Evolutionary conservation across 1,284 basidiomycete genomes (phyloP).

Genomic region (Ceratobasidium papillatum): DNA sequence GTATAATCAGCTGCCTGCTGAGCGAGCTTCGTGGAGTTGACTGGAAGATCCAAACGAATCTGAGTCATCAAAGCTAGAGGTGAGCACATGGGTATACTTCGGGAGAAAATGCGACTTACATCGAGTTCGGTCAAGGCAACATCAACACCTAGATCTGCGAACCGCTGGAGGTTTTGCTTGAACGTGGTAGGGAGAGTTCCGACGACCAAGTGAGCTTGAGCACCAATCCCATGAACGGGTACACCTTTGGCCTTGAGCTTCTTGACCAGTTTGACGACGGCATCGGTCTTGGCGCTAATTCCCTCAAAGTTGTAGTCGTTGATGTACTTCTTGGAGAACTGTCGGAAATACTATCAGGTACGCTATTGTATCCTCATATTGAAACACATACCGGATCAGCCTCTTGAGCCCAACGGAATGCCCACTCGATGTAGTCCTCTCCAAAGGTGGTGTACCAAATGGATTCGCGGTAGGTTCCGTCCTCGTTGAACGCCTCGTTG

Average conservation of each 20-base stretch:
- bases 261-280: constrained; percentile 42
- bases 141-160: constrained; percentile 39
- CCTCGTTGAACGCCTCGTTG: constrained; percentile 46
- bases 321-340: constrained; percentile 27
- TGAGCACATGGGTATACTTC: not conserved
- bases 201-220: constrained; percentile 42
- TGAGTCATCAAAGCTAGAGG: constrained; percentile 33
- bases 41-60: constrained; percentile 45
- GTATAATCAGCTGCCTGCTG: constrained; percentile 45
- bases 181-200: constrained; percentile 37
- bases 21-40: constrained; percentile 41
- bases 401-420: constrained; percentile 43
- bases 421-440: constrained; percentile 44
- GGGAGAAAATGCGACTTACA: constrained; percentile 13
- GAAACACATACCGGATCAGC: constrained; percentile 40
- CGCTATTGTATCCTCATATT: not conserved
- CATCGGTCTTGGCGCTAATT: constrained; percentile 42
- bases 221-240: constrained; percentile 42
- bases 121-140: constrained; percentile 43
- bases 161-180: constrained; percentile 37
- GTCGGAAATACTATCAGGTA: not conserved
- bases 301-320: constrained; percentile 45
- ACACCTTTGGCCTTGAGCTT: constrained; percentile 41
- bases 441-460: constrained; percentile 43
- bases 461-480: constrained; percentile 42